These are phyloP conservation scores for Corchorus capsularis DNA, from an alignment of 345 rosid species.

Conservation along the genomic window DNA sequence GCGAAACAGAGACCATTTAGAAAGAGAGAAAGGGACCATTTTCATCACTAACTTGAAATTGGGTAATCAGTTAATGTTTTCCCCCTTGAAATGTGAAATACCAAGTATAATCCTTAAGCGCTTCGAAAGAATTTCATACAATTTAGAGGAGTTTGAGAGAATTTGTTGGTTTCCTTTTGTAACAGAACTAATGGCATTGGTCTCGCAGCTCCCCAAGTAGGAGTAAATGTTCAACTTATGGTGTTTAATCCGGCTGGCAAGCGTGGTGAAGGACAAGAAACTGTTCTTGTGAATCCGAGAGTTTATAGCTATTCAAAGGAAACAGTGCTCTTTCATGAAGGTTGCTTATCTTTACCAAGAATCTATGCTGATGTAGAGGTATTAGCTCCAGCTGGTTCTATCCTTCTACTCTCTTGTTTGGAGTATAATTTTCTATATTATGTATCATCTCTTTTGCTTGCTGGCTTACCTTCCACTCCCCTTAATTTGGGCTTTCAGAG, in stretches of 20 bases:
- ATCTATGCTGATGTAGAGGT: slow-evolving; percentile 86
- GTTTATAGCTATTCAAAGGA: slow-evolving; percentile 70
- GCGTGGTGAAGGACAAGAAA: slow-evolving; percentile 81
- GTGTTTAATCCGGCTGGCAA: slow-evolving; percentile 87
- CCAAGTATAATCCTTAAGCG: slow-evolving; percentile 12
- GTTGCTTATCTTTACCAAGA: slow-evolving; percentile 91
- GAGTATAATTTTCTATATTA: neutral
- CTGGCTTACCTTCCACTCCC: neutral
- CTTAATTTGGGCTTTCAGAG: slow-evolving; percentile 52
- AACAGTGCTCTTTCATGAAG: slow-evolving; percentile 66
- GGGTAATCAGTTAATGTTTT: neutral
- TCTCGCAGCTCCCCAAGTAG: slow-evolving; percentile 97
- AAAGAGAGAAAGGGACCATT: too few species aligned
- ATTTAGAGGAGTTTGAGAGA: slow-evolving; percentile 31
- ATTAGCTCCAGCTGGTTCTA: slow-evolving; percentile 1
- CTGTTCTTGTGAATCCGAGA: slow-evolving; percentile 85
- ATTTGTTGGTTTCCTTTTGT: slow-evolving; percentile 43
- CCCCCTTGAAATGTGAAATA: too few species aligned
- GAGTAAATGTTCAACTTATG: slow-evolving; percentile 85
- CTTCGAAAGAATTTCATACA: slow-evolving; percentile 20
- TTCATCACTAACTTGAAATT: neutral
- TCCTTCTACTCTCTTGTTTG: slow-evolving; percentile 10
- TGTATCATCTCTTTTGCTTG: neutral
- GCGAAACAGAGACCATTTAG: too few species aligned
- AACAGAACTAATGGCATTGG: slow-evolving; percentile 94